Conservation (phyloP, 2,329 filamentous ascomycete genomes). For the Penicillium sp. region DNA sequence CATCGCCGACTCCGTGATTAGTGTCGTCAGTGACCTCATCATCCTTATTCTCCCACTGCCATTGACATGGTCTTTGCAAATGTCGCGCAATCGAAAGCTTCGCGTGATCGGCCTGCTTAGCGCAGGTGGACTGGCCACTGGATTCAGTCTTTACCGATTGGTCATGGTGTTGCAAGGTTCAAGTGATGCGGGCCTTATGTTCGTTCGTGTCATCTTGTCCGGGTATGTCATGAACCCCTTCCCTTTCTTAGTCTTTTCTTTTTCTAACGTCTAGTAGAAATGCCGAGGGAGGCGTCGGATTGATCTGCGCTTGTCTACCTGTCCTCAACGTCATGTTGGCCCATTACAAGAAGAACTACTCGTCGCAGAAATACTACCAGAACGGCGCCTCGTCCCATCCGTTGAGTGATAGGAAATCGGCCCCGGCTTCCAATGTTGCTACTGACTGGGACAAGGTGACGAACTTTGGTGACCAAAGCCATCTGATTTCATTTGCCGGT, state of each 20-base stretch:
- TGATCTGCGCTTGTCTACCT: constrained; percentile 42
- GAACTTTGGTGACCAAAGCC: constrained; percentile 33
- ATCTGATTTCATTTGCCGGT: constrained; percentile 33
- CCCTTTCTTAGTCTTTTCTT: neutral
- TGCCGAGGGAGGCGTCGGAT: constrained; percentile 38
- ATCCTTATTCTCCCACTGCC: constrained; percentile 41
- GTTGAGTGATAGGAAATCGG: constrained; percentile 27
- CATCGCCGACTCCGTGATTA: constrained; percentile 42
- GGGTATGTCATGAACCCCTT: constrained; percentile 30
- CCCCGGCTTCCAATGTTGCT: constrained; percentile 18
- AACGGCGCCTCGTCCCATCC: constrained; percentile 28
- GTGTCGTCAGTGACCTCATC: constrained; percentile 38
- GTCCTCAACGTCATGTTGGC: constrained; percentile 33
- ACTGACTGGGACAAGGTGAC: constrained; percentile 19
- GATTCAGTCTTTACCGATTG: constrained; percentile 41
- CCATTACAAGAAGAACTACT: constrained; percentile 28
- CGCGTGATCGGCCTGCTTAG: constrained; percentile 40
- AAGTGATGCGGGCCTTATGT: constrained; percentile 36
- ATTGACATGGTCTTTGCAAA: constrained; percentile 42
- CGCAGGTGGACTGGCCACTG: constrained; percentile 41
- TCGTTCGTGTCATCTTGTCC: constrained; percentile 38
- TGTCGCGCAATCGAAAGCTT: constrained; percentile 38
- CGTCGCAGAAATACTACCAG: constrained; percentile 32
- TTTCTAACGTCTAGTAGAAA: constrained; percentile 27
- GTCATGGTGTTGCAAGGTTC: constrained; percentile 38